Evolutionary conservation across 1,284 basidiomycete species (phyloP), one percentile per base, ranked within the genome.

Genomic region (Cerioporus squamosus): DNA sequence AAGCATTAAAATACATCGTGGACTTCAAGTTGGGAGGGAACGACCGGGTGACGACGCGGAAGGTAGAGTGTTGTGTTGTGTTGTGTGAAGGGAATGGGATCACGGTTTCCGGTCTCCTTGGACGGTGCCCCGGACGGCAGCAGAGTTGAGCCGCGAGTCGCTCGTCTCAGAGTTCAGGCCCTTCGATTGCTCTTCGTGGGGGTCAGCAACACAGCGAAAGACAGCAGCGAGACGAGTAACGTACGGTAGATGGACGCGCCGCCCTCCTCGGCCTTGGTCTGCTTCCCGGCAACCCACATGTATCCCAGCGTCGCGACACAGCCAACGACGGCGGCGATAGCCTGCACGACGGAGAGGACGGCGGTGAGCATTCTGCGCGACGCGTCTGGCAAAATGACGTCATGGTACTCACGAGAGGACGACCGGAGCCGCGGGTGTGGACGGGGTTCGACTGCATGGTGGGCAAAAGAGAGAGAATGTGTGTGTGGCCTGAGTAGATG

Each of bases 241-340:
- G 43, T 53, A 72, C 71, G 68, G 63, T 69, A 72, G 20, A 71
- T 65, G 5, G 71, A 72, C 10, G 66, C 63, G 4, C 63, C 60
- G 1, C 64, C 66, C 23, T 66, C 64, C 51, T 68, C 61, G 39
- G 47, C 55, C 62, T 72, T 72, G n/a, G 60, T 66, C 59, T 70
- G 66, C 39, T 61, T 63, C 5, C 69, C 68, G 2, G 67, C 68
- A 42, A 68, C 55, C 39, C 67, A 71, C 71, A 72, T 72, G 62
- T 71, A 71, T 9, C 68, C 69, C 2, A 66, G 60, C 2, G 70
- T 68, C 2, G 68, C 68, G 15, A 68, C 55, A 7, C 56, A 57
- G 12, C 64, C 71, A 1, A 59, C 64, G 22, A 69, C 68, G 7
- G 65, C 66, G 4, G 60, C 61, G 36, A 66, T 61, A 17, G 70